Percentiles rank a stretch among this genome's conserved stretches.
These are phyloP conservation scores for Penicillium cataractarum DNA, from an alignment of 495 filamentous ascomycete species.

Conservation along the genomic window DNA sequence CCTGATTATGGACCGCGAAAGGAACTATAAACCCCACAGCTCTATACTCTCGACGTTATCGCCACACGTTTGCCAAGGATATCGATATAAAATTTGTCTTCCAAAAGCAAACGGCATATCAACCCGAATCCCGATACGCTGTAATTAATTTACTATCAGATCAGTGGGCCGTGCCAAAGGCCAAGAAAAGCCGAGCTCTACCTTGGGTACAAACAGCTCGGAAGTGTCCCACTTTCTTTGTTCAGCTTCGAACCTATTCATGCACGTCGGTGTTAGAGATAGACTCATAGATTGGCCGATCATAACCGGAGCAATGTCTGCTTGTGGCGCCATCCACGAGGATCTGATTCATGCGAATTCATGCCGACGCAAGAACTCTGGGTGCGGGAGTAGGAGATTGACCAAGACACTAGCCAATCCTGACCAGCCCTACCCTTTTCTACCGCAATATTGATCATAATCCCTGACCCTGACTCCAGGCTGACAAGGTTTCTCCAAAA, in stretches of 20 bases:
- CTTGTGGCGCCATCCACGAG: background rate
- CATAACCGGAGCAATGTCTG: background rate
- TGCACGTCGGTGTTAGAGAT: background rate
- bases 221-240: background rate
- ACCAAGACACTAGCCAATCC: background rate
- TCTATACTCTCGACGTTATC: background rate
- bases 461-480: background rate
- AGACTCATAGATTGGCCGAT: background rate
- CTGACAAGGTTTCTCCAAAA: conserved; percentile 5
- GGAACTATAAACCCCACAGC: background rate
- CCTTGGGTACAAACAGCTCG: background rate
- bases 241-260: background rate
- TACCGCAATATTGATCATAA: background rate
- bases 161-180: background rate
- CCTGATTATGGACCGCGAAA: background rate
- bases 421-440: background rate
- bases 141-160: background rate
- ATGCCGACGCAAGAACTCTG: background rate
- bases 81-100: background rate
- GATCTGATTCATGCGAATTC: background rate
- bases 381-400: too few relatives aligned
- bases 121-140: background rate
- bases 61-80: background rate
- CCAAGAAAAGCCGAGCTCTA: background rate
- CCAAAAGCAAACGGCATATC: background rate